These are phyloP conservation scores for Tremella fuciformis DNA, from an alignment of 768 basidiomycete species.

Conservation along the genomic window DNA sequence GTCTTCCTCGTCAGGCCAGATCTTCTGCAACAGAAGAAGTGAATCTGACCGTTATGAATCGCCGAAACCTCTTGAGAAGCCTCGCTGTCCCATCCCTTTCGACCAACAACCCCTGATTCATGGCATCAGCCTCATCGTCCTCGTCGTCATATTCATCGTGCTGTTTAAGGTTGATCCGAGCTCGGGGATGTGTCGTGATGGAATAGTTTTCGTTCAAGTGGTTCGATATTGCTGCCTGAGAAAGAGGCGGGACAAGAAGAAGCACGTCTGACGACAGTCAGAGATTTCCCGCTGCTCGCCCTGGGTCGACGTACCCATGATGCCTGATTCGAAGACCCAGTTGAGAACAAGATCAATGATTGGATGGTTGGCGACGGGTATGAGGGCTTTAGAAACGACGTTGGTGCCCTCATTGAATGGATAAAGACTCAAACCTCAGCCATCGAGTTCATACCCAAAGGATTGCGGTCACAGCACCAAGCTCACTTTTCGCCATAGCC, in stretches of 20 bases:
- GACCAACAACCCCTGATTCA: conserved; percentile 4
- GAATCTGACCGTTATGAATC: conserved; percentile 60
- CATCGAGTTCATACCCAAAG: neutral
- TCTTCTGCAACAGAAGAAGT: neutral
- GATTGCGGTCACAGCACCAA: conserved; percentile 8
- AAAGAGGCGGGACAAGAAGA: conserved; percentile 66
- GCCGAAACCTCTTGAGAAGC: conserved; percentile 71
- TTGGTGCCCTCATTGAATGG: conserved; percentile 62
- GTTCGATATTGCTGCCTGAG: conserved; percentile 67
- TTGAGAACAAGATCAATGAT: conserved; percentile 76
- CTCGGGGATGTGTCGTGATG: conserved; percentile 60
- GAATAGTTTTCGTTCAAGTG: conserved; percentile 77
- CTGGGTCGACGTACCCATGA: conserved; percentile 61
- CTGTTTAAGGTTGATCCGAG: conserved; percentile 71
- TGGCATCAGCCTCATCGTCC: conserved; percentile 38
- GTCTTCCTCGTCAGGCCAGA: conserved; percentile 44
- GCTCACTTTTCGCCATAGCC: conserved; percentile 89
- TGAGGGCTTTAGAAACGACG: conserved; percentile 69
- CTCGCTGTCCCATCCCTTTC: conserved; percentile 40
- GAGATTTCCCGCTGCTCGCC: conserved; percentile 12
- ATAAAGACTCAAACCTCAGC: conserved; percentile 34
- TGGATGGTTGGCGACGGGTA: conserved; percentile 83
- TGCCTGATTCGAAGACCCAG: conserved; percentile 84
- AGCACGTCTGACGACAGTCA: conserved; percentile 65
- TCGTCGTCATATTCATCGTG: conserved; percentile 43